phyloP scores from a whole-genome alignment of 257 asterid species.

The Forsythia viridissima region DNA sequence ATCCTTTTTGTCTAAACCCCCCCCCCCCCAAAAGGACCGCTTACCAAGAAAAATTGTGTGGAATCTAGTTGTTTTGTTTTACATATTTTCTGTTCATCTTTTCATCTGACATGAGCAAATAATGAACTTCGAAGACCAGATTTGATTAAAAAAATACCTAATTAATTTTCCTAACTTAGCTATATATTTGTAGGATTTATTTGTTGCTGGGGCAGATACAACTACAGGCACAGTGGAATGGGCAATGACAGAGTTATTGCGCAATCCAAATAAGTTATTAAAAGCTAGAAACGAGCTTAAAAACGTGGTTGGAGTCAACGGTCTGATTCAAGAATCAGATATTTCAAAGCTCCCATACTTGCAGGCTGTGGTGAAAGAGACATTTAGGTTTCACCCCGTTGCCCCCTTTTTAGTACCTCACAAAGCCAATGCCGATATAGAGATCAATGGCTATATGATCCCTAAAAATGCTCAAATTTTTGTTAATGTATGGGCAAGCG shows the following conservation, averaged over 20 bases:
- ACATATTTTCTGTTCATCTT: no score
- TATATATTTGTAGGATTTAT: slow-evolving; percentile 22
- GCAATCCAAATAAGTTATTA: slow-evolving; percentile 18
- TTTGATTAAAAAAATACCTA: not conserved
- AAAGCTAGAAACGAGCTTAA: slow-evolving; percentile 14
- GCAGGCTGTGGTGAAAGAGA: slow-evolving; percentile 32
- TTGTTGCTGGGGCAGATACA: slow-evolving; percentile 23
- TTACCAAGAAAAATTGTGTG: no score
- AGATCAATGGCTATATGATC: slow-evolving; percentile 20
- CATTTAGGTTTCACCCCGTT: slow-evolving; percentile 28
- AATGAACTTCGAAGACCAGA: no score
- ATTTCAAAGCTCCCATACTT: slow-evolving; percentile 28
- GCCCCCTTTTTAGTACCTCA: slow-evolving; percentile 17
- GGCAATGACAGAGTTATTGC: slow-evolving; percentile 36
- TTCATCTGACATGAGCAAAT: no score
- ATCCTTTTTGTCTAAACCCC: no score
- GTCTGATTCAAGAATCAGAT: slow-evolving; percentile 30
- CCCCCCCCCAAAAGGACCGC: no score
- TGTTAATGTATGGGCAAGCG: slow-evolving; percentile 29
- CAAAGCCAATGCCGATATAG: slow-evolving; percentile 7
- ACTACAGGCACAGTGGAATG: slow-evolving; percentile 31
- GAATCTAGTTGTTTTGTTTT: slow-evolving; percentile 7
- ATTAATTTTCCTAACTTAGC: not conserved
- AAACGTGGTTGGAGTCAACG: slow-evolving; percentile 9
- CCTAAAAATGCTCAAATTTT: slow-evolving; percentile 18